These are phyloP conservation scores for Taphrina deformans DNA, from an alignment of 1,139 yeast genomes.

Conservation along the genomic window DNA sequence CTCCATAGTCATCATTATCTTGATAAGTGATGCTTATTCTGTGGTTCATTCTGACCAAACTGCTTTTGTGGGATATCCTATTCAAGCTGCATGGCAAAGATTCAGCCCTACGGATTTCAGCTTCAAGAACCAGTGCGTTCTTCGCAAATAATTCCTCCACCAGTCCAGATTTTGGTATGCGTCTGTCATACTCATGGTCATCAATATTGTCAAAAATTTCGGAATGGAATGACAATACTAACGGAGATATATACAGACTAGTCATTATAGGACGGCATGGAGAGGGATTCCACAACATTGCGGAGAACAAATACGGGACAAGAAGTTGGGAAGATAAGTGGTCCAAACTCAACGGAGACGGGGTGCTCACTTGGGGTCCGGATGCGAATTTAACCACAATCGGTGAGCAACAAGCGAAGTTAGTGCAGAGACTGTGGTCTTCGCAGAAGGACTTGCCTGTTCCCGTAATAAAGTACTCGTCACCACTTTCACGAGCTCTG, in stretches of 20 bases:
- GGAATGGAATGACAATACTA: background rate
- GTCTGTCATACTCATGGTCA: conserved; percentile 3
- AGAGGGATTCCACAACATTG: conserved; percentile 72
- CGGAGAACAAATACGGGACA: conserved; percentile 57
- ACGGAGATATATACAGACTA: background rate
- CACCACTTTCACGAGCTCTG: conserved; percentile 39
- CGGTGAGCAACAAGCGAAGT: conserved; percentile 57
- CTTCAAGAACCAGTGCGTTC: background rate
- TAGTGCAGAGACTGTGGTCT: conserved; percentile 52
- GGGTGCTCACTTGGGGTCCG: conserved; percentile 63
- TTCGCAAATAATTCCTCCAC: background rate
- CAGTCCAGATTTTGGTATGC: conserved; percentile 12
- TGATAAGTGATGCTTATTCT: background rate
- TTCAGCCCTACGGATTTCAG: background rate
- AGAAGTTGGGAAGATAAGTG: conserved; percentile 48
- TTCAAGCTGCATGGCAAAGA: background rate
- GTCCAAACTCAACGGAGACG: conserved; percentile 59
- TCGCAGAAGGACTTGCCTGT: conserved; percentile 46
- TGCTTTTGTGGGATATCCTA: background rate
- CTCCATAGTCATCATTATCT: too few relatives aligned
- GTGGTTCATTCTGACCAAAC: background rate
- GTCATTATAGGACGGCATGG: conserved; percentile 57
- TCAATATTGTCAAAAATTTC: background rate
- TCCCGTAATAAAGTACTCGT: conserved; percentile 30
- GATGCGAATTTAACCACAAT: conserved; percentile 63